phyloP scores from a whole-genome alignment of 2,329 filamentous ascomycete genomes.

The Talaromyces sp. region DNA sequence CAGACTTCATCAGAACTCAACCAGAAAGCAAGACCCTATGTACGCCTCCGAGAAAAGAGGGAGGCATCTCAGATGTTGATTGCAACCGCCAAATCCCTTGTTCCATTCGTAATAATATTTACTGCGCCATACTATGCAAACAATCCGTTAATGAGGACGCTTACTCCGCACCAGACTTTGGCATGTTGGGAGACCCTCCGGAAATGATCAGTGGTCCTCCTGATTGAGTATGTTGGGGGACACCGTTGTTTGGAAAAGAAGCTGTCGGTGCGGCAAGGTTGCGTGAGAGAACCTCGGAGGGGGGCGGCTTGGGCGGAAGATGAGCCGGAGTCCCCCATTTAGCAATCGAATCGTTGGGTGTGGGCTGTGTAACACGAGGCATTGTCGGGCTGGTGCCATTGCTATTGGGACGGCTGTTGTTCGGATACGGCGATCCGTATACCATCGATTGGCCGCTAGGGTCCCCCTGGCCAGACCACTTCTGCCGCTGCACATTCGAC shows the following conservation, averaged over 20 bases:
- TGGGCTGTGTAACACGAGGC: constrained; percentile 23
- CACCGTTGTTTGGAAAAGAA: constrained; percentile 25
- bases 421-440: constrained; percentile 14
- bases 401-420: constrained; percentile 25
- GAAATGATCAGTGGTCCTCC: constrained; percentile 41
- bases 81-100: constrained; percentile 5
- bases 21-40: constrained; percentile 20
- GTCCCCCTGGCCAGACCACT: constrained; percentile 13
- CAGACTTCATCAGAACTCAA: constrained; percentile 14
- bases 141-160: constrained; percentile 2
- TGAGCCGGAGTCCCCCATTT: constrained; percentile 52
- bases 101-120: constrained; percentile 8
- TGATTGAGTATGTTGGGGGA: constrained; percentile 22
- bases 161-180: constrained; percentile 25
- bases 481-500: constrained; percentile 25
- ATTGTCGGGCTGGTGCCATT: constrained; percentile 21
- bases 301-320: constrained; percentile 50
- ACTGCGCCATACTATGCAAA: constrained; percentile 20
- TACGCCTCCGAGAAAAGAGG: constrained; percentile 16
- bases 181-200: constrained; percentile 28
- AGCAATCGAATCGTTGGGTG: constrained; percentile 41
- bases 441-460: constrained; percentile 12
- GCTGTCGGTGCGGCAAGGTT: constrained; percentile 22
- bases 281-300: constrained; percentile 43
- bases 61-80: not conserved